A percentile compares a stretch with the other conserved stretches of the same genome.
Evolutionary conservation across 257 asterid species (phyloP).

Genomic region (Paulownia fortunei): DNA sequence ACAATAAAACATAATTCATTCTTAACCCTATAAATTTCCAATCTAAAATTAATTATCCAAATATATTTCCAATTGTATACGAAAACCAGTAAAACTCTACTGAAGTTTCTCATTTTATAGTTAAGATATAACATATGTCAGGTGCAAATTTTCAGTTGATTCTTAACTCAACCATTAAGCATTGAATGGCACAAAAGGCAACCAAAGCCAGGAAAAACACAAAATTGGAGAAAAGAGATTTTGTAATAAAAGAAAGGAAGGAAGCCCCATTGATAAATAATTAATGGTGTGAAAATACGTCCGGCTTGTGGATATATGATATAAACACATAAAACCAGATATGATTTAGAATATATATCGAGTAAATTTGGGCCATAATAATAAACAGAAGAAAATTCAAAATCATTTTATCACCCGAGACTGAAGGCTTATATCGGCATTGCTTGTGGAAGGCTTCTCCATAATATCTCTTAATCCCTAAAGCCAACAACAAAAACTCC

Average conservation of each 20-base stretch:
- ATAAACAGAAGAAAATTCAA: background rate
- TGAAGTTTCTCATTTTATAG: background rate
- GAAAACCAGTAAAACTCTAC: too few species aligned
- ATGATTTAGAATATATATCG: too few species aligned
- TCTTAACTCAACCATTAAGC: background rate
- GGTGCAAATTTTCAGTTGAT: background rate
- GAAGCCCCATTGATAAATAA: background rate
- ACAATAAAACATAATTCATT: too few species aligned
- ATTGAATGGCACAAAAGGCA: background rate
- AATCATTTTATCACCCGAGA: slow-evolving; percentile 38
- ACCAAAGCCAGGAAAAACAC: background rate
- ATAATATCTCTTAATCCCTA: slow-evolving; percentile 44
- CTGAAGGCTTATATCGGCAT: slow-evolving; percentile 21
- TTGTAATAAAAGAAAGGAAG: background rate
- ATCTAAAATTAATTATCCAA: too few species aligned
- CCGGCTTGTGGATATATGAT: background rate
- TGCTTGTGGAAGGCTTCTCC: slow-evolving; percentile 44
- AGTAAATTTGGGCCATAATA: background rate
- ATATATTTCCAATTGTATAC: too few species aligned
- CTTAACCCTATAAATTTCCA: too few species aligned
- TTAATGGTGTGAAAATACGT: background rate
- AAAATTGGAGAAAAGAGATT: background rate
- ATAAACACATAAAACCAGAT: background rate
- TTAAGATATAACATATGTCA: background rate
- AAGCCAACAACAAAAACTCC: slow-evolving; percentile 11